These are phyloP conservation scores for Neurospora sp. DNA, from an alignment of 495 filamentous ascomycete species.

Conservation along the genomic window DNA sequence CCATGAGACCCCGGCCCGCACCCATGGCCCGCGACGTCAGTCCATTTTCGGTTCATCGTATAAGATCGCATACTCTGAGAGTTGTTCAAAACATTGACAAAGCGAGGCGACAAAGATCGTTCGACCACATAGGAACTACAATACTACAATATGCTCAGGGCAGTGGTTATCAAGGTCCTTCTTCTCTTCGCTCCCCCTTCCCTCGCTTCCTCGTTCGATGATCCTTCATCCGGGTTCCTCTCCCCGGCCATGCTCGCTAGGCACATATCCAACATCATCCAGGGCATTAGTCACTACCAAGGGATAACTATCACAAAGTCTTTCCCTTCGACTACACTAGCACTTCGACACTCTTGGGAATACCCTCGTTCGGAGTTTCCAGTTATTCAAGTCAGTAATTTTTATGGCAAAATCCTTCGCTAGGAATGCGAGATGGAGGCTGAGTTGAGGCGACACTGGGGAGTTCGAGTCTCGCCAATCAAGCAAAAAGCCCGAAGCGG, in stretches of 20 bases:
- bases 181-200: not conserved
- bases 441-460: not conserved
- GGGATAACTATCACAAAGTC: not conserved
- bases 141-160: not conserved
- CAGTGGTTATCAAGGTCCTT: not conserved
- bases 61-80: not conserved
- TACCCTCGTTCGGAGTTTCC: not conserved
- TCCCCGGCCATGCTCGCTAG: not conserved
- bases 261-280: not conserved
- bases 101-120: not conserved
- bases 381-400: not conserved
- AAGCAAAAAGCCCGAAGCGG: not conserved
- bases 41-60: not conserved
- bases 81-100: not conserved
- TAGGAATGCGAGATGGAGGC: not conserved
- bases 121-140: not conserved
- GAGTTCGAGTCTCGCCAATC: not conserved
- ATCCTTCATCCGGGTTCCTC: not conserved
- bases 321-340: not conserved
- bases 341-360: not conserved
- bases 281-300: not conserved
- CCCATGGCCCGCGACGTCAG: conserved; percentile 4
- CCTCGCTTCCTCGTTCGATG: not conserved
- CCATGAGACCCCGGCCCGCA: conserved; percentile 6
- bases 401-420: not conserved